Evolutionary conservation across 78 protist species (phyloP).

Genomic region (slime mould (Dictyostelium discoideum)): DNA sequence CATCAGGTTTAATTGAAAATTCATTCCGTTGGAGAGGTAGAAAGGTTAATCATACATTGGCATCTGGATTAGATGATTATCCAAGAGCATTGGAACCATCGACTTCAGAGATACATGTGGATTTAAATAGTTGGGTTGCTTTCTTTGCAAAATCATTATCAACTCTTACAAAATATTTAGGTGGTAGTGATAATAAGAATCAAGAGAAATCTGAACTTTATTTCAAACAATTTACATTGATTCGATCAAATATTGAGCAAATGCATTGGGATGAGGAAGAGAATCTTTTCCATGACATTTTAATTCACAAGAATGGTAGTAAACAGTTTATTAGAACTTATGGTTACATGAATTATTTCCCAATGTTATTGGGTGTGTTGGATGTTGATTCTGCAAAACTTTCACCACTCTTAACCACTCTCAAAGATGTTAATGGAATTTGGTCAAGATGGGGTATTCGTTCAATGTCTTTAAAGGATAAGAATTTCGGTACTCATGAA

Average conservation of each 20-base stretch:
- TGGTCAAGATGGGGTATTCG: constrained; percentile 77
- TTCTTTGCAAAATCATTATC: constrained; percentile 63
- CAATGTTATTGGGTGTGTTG: constrained; percentile 81
- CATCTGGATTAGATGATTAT: constrained; percentile 94
- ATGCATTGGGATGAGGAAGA: constrained; percentile 44
- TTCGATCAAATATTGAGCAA: neutral
- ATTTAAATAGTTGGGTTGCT: constrained; percentile 90
- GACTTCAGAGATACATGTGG: constrained; percentile 88
- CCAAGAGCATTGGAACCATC: constrained; percentile 83
- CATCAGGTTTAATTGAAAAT: neutral
- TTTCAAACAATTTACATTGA: neutral
- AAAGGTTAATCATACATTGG: constrained; percentile 80
- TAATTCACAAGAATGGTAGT: neutral
- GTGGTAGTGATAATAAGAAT: neutral
- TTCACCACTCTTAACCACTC: neutral
- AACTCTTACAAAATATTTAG: constrained; percentile 6
- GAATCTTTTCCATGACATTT: constrained; percentile 22
- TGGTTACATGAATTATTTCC: constrained; percentile 93
- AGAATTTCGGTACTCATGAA: constrained; percentile 79
- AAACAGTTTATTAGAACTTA: neutral
- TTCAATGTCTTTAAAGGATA: constrained; percentile 71
- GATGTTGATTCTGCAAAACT: neutral
- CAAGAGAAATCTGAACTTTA: neutral
- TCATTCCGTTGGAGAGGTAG: constrained; percentile 92
- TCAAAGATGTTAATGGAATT: constrained; percentile 60